These are phyloP conservation scores for Hagleromyces aurorensis DNA, from an alignment of 805 yeast species.

Conservation along the genomic window DNA sequence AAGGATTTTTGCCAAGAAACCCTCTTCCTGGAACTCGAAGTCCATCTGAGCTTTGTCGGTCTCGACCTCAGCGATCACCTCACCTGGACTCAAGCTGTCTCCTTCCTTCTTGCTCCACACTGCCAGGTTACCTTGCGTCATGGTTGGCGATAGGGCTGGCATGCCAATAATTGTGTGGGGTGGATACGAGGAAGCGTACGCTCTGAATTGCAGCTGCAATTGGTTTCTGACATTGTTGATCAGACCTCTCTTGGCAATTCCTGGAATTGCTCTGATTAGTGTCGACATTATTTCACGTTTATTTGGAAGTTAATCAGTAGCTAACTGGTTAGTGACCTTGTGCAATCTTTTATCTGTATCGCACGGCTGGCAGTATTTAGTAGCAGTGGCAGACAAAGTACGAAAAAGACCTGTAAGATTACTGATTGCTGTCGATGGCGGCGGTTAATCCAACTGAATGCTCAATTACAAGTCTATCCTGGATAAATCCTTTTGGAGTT, in stretches of 20 bases:
- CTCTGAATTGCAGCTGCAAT: conserved; percentile 23
- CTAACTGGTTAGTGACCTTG: background rate
- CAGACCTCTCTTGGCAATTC: conserved; percentile 16
- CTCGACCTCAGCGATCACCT: conserved; percentile 91
- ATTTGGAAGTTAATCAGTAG: background rate
- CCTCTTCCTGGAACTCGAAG: conserved; percentile 97
- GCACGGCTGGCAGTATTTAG: conserved; percentile 1
- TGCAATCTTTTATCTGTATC: conserved; percentile 1
- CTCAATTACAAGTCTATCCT: no score
- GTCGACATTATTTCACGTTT: conserved; percentile 21
- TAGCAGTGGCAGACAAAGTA: background rate
- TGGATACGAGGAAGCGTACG: conserved; percentile 53
- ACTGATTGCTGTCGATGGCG: background rate
- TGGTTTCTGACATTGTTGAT: conserved; percentile 12
- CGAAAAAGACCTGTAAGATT: background rate
- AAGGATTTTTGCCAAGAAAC: conserved; percentile 79
- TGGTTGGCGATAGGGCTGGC: conserved; percentile 99
- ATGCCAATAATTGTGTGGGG: conserved; percentile 82
- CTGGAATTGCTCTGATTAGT: conserved; percentile 23
- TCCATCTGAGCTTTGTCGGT: conserved; percentile 98
- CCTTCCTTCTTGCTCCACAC: conserved; percentile 88
- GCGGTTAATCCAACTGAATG: no score
- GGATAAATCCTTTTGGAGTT: no score
- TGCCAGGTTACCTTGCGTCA: conserved; percentile 92
- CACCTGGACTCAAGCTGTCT: conserved; percentile 85